These are phyloP conservation scores for Chlamydomonas sp. DNA, from an alignment of 139 green algal genomes.

Conservation along the genomic window DNA sequence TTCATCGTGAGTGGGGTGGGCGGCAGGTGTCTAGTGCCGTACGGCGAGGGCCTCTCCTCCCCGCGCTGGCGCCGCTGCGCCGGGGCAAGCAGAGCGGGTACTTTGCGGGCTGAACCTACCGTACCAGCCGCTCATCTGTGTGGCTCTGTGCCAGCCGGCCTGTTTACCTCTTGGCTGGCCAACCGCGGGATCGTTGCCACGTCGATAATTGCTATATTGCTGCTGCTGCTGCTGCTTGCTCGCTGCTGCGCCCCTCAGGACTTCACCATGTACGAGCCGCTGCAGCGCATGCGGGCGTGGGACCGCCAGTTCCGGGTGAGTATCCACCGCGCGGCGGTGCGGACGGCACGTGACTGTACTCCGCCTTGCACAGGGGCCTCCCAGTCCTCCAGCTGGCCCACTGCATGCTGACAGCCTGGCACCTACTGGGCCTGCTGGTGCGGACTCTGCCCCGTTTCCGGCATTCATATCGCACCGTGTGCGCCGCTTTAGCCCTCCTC, in stretches of 20 bases:
- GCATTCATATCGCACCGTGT: too few species aligned
- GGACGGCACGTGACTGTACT: too few species aligned
- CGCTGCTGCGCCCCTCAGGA: slow-evolving; percentile 33
- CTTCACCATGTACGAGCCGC: slow-evolving; percentile 37
- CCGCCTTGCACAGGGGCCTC: too few species aligned
- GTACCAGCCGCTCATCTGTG: too few species aligned
- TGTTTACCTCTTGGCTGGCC: too few species aligned
- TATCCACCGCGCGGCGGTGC: neutral
- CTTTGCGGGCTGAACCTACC: too few species aligned
- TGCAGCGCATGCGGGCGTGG: slow-evolving; percentile 63
- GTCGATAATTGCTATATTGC: neutral
- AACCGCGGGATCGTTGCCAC: neutral
- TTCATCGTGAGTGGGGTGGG: slow-evolving; percentile 5
- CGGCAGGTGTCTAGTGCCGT: neutral
- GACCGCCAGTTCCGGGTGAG: slow-evolving; percentile 61
- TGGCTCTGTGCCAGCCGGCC: too few species aligned
- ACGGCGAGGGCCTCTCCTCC: neutral
- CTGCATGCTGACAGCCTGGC: too few species aligned
- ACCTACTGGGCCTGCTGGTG: too few species aligned
- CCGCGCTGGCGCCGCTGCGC: neutral
- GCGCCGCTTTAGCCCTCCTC: too few species aligned
- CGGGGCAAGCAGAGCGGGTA: neutral
- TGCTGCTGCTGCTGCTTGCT: slow-evolving; percentile 62
- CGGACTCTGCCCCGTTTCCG: too few species aligned
- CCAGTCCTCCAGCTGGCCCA: too few species aligned